phyloP scores from a whole-genome alignment of 345 rosid species.

The Durio zibethinus region DNA sequence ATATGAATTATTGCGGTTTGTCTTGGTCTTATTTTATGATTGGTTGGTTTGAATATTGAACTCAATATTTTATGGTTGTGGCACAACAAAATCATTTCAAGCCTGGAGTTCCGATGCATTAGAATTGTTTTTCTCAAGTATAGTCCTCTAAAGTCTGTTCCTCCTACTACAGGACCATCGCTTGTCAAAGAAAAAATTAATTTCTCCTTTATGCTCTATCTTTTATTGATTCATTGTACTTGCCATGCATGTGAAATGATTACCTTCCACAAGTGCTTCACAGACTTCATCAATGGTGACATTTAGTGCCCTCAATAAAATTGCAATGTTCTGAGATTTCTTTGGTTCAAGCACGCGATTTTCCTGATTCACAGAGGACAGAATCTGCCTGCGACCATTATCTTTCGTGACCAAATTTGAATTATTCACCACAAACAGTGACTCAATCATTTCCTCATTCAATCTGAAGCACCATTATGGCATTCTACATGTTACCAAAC shows the following conservation, averaged over 20 bases:
- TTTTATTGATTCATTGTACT: neutral
- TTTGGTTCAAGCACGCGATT: conserved; percentile 79
- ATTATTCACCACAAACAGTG: conserved; percentile 64
- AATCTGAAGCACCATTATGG: conserved; percentile 44
- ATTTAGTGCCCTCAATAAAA: conserved; percentile 86
- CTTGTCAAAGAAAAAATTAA: neutral
- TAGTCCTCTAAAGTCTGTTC: neutral
- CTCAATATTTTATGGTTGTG: neutral
- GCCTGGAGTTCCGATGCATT: neutral
- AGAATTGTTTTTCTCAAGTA: neutral
- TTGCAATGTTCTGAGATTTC: conserved; percentile 89
- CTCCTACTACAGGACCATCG: neutral
- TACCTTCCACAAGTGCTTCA: conserved; percentile 89
- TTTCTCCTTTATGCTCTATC: neutral
- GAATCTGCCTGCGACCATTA: conserved; percentile 26
- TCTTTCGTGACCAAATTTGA: conserved; percentile 46
- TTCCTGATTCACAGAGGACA: conserved; percentile 45
- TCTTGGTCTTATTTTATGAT: neutral
- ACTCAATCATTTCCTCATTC: conserved; percentile 98
- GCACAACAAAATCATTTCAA: neutral
- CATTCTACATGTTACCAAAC: conserved; percentile 10
- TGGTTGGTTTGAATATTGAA: neutral
- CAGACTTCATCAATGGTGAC: conserved; percentile 91
- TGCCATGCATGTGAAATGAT: neutral
- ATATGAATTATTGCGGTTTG: neutral